Evolutionary conservation across 352 stramenopile genomes (phyloP), one percentile per base, ranked within the genome.

Genomic region (Pythium coloratum): DNA sequence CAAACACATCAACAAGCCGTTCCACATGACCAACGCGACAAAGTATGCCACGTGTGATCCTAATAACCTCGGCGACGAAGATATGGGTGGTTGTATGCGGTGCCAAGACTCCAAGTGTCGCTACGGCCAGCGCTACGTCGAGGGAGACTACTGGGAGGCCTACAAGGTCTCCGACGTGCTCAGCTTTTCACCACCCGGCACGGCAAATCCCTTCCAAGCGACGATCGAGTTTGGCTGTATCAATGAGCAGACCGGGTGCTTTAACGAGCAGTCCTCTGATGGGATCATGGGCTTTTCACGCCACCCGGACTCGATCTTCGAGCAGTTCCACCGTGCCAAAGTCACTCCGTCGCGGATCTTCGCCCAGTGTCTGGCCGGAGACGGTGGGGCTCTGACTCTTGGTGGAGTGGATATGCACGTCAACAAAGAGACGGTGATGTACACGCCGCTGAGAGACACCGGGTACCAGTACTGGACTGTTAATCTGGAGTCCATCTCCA

Each of bases 231-330:
- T 99, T 78, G 96, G 95, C n/a, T 99, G 96, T 81, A 97, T 98
- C 74, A 93, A 85, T 38, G 75, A 78, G 46, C 82, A 98, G 61
- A 97, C 84, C 0, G 94, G 94, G 13, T 80, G 98, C 30, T 98
- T 99, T 68, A 87, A 89, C 2, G 82, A 86, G 18, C 93, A 98
- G 73, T 72, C 94, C 8, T 97, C 95, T 26, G 94, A 99, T 76
- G 97, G 97, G 10, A 99, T 99, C 69, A 99, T 99, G 94, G 97
- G 91, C 50, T 97, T 99, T 79, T 98, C 85, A 2, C 76, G 74
- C 24, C 83, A 97, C 59, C 75, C 85, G n/a, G 79, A 96, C 62
- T 95, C 95, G 40, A 84, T 98, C 33, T 86, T 90, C 61, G 88
- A 95, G 62, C 95, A 99, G 81, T 93, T 99, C 64, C 92, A 93